These are phyloP conservation scores for Pseudogymnoascus verrucosus DNA, from an alignment of 2,329 filamentous ascomycete species.

Conservation along the genomic window DNA sequence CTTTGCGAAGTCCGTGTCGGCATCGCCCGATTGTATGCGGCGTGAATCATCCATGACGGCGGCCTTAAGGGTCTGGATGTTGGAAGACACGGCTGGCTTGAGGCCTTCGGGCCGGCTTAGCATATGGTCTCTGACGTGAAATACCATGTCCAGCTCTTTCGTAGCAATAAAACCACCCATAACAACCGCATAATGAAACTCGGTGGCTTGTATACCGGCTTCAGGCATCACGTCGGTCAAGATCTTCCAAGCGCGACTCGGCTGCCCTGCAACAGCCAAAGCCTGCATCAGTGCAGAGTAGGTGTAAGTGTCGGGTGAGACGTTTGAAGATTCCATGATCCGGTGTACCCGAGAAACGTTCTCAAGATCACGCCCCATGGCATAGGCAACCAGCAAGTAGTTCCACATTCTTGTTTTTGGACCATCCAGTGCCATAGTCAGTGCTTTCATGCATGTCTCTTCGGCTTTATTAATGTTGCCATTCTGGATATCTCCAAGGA, in stretches of 20 bases:
- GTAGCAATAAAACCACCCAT: slow-evolving; percentile 40
- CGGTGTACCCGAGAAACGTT: slow-evolving; percentile 45
- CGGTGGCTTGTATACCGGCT: slow-evolving; percentile 35
- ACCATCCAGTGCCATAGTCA: slow-evolving; percentile 42
- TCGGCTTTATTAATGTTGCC: slow-evolving; percentile 48
- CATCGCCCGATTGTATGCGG: slow-evolving; percentile 12
- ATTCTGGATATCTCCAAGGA: slow-evolving; percentile 59
- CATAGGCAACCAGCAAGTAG: slow-evolving; percentile 61
- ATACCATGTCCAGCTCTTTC: slow-evolving; percentile 37
- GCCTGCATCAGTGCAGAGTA: slow-evolving; percentile 55
- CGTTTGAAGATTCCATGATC: slow-evolving; percentile 43
- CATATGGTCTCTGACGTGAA: slow-evolving; percentile 41
- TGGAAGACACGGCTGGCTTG: slow-evolving; percentile 28
- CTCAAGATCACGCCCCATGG: slow-evolving; percentile 50
- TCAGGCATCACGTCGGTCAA: slow-evolving; percentile 41
- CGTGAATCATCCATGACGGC: slow-evolving; percentile 18
- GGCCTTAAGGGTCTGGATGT: slow-evolving; percentile 34
- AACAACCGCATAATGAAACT: slow-evolving; percentile 45
- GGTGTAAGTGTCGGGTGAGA: slow-evolving; percentile 48
- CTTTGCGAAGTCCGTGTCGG: slow-evolving; percentile 19
- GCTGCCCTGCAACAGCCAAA: slow-evolving; percentile 43
- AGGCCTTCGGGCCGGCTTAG: slow-evolving; percentile 25
- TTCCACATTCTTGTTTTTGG: slow-evolving; percentile 68
- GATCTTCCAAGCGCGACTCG: slow-evolving; percentile 48
- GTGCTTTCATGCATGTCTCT: slow-evolving; percentile 48